Conservation (phyloP, 495 filamentous ascomycete genomes). For the Peziza echinospora region DNA sequence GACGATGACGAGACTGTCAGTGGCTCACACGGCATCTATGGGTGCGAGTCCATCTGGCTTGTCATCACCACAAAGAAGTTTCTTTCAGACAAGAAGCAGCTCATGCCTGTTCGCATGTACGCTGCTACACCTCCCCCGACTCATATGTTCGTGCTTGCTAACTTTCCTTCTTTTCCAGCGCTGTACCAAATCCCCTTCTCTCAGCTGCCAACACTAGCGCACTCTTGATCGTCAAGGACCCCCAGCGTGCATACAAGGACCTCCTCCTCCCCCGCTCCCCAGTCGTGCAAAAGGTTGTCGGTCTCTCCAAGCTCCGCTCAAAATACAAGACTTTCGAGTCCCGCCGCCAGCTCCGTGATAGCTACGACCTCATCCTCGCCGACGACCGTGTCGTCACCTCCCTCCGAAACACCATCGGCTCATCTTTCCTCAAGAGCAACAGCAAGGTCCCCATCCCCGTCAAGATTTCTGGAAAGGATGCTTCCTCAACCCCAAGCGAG, state of each 20-base stretch:
- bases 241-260: slow-evolving; percentile 80
- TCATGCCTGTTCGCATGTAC: slow-evolving; percentile 54
- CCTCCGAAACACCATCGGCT: slow-evolving; percentile 59
- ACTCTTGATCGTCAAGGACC: slow-evolving; percentile 68
- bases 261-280: slow-evolving; percentile 55
- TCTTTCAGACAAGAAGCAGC: slow-evolving; percentile 45
- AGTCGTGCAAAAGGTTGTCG: slow-evolving; percentile 61
- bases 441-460: slow-evolving; percentile 76
- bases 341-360: slow-evolving; percentile 56
- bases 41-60: slow-evolving; percentile 34
- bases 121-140: slow-evolving; percentile 3
- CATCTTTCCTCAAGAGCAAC: slow-evolving; percentile 58
- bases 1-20: slow-evolving; percentile 34
- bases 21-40: slow-evolving; percentile 30
- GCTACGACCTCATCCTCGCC: slow-evolving; percentile 73
- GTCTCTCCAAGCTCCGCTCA: slow-evolving; percentile 56
- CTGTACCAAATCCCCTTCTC: slow-evolving; percentile 50
- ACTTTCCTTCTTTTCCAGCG: slow-evolving; percentile 15
- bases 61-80: slow-evolving; percentile 79
- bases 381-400: slow-evolving; percentile 62
- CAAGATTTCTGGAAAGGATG: slow-evolving; percentile 23
- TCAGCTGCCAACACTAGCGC: slow-evolving; percentile 38
- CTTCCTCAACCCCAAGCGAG: slow-evolving; percentile 28
- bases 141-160: slow-evolving; percentile 4
- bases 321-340: slow-evolving; percentile 76